Base-by-base conservation (phyloP, 1,284 basidiomycete species). In the Cryptococcus amylolentus region DNA sequence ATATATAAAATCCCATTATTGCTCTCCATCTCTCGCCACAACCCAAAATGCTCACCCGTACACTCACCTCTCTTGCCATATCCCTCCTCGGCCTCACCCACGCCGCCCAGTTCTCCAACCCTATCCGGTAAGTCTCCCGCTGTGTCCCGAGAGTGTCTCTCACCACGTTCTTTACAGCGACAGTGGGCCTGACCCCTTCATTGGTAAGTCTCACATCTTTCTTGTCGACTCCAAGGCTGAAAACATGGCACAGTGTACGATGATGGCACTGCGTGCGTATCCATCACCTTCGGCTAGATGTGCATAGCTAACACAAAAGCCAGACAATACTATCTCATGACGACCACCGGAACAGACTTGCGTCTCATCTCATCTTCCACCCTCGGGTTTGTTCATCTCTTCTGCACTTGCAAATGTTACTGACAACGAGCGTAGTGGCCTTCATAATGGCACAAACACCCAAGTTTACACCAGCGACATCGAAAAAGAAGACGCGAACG, bases 141-240 rank as follows among this genome's bases (percentile, higher is more conserved):
- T 10, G 7, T 35, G 6, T 6, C 31, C 31, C 31, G 31, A 6
- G 7, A 35, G 31, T 10, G 3, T 16, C 8, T n/a, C 10, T 27
- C 3, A 39, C 31, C 23, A 23, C 23, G 7, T 35, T 5, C 3
- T 35, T 35, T 35, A 31, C 40, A 59, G 58, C 6, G 16, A 13
- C 5, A 57, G 51, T 46, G 59, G 55, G 12, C 49, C 59, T 16
- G 59, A 61, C 20, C 59, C 59, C 26, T 61, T 57, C 46, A 52
- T 60, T n/a, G 58, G 58, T 60, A 5, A 46, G 58, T 55, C 6
- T 49, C 31, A 2, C 31, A 8, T 35, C 31, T 8, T 35, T 42
- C 20, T 16, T 23, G 23, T 23, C 23, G 23, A 16, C 14, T 42
- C 20, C 14, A 8, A 10, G 40, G 20, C 23, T 56, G 37, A 38